phyloP scores from a whole-genome alignment of 129 eudicot species.

The Calendula officinalis region DNA sequence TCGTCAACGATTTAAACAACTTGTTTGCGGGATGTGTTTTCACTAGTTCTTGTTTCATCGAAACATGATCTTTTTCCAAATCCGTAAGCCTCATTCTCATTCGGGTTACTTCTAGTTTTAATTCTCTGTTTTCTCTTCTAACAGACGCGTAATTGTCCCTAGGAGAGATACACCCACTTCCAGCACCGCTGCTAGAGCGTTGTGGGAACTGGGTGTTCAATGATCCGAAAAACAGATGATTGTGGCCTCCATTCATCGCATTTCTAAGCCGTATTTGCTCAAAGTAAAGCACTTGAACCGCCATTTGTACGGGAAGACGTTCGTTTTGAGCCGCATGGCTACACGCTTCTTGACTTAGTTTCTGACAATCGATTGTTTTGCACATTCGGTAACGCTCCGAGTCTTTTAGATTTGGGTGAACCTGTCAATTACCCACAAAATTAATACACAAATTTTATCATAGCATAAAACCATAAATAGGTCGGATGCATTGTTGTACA shows the following conservation, averaged over 20 bases:
- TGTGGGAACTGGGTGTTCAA: conserved; percentile 71
- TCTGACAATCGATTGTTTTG: conserved; percentile 90
- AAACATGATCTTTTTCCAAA: conserved; percentile 90
- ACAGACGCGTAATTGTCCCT: conserved; percentile 96
- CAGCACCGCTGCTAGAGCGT: conserved; percentile 87
- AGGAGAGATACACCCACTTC: conserved; percentile 97
- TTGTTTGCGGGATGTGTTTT: conserved; percentile 72
- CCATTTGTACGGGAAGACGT: conserved; percentile 91
- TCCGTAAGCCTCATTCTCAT: conserved; percentile 99
- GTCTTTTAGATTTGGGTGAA: conserved; percentile 90
- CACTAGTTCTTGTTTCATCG: conserved; percentile 94
- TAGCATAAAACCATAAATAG: neutral
- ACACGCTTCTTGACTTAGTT: conserved; percentile 96
- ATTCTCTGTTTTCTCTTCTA: conserved; percentile 90
- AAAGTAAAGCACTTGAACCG: conserved; percentile 95
- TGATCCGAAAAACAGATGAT: conserved; percentile 69
- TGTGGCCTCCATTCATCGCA: conserved; percentile 88
- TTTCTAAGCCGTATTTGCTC: conserved; percentile 92
- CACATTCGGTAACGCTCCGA: conserved; percentile 82
- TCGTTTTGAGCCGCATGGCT: conserved; percentile 99
- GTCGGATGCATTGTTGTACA: neutral
- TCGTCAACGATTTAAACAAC: conserved; percentile 76
- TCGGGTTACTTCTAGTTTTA: conserved; percentile 91
- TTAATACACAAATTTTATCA: conserved; percentile 4
- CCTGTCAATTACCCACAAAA: conserved; percentile 38